Evolutionary conservation across 495 filamentous ascomycete genomes (phyloP), one percentile per base, ranked within the genome.

Genomic region (Penicillium samsonianum): DNA sequence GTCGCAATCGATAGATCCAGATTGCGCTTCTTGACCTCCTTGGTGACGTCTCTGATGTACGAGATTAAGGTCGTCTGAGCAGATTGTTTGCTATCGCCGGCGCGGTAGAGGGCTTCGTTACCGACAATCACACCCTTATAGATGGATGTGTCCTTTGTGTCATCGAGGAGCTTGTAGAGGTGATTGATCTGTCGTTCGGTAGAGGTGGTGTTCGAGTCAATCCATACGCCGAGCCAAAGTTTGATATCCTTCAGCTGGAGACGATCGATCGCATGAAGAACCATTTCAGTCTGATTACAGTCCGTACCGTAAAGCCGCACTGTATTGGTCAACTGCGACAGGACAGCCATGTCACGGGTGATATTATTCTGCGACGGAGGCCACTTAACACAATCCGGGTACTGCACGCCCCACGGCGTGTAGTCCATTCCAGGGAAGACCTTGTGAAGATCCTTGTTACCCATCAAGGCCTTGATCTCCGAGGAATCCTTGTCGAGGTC

Each of bases 351-450:
- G 65, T 98, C 94, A 38, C 89, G 84, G 6, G 94, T 98, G 63
- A 98, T 80, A 64, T 97, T 96, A 75, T 97, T 96, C 69, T 96
- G 94, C 4, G 84, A 89, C 0, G 93, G 89, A 5, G 90, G 89
- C 64, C 86, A 81, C 53, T 79, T 77, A 38, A 93, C 59, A 73
- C 94, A 98, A 3, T 87, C 87, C 9, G 94, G 94, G 62, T 93
- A 96, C 65, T 96, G 91, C 0, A 90, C 84, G 65, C 92, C 89
- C 71, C 93, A 84, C 0, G 94, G 92, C 0, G 93, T 98, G 67
- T 98, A 98, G 72, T 96, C 94, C 60, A 98, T 88, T n/a, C 92
- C 94, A 0, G 91, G 90, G 68, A 98, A 97, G 11, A 98, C 92
- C 69, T 91, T 95, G 74, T 96, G 90, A 14, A 98, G 79, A 58